Base-by-base conservation (phyloP, 305 asterid genomes). In the Striga hermonthica region DNA sequence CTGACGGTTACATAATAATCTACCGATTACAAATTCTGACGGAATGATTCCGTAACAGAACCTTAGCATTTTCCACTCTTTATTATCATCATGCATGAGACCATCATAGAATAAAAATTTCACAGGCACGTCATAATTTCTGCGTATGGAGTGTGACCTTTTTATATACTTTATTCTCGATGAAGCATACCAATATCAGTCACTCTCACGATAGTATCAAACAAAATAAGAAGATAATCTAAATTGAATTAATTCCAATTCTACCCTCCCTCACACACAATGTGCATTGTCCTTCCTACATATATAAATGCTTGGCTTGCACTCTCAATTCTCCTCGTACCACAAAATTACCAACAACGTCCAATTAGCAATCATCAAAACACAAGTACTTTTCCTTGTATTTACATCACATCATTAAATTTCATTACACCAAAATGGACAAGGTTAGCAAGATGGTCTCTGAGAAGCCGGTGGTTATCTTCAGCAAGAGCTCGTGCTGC, bases 401-500 rank as follows among this genome's bases (percentile, higher is more conserved):
- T 4, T 45, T 9, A 35, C 50, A 22, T 9, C 35, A 22, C 31
- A 22, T 22, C 31, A n/a, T n/a, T n/a, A 22, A 22, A 22, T 22
- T 22, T 22, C 31, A 22, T 22, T 22, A 22, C 31, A 22, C 1
- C 1, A 22, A 22, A 72, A 89, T 90, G 95, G 97, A 90, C 22
- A 80, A 74, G 45, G 76, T 80, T 12, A 76, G 70, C 78, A 79
- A 59, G 60, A 75, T 83, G 84, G 97, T 79, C 68, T 65, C 87
- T 0, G 97, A 87, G 14, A 81, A 79, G 70, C 95, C 97, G 7
- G 84, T 90, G 69, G 97, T 89, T 80, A 73, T 89, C 67, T 89
- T 89, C 73, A 87, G 93, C 86, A 80, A 79, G 89, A 86, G 77
- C 75, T 69, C 79, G 1, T 87, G 95, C 56, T 79, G 90, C 78